phyloP scores from a whole-genome alignment of 2,329 filamentous ascomycete species.

The Capronia coronata region DNA sequence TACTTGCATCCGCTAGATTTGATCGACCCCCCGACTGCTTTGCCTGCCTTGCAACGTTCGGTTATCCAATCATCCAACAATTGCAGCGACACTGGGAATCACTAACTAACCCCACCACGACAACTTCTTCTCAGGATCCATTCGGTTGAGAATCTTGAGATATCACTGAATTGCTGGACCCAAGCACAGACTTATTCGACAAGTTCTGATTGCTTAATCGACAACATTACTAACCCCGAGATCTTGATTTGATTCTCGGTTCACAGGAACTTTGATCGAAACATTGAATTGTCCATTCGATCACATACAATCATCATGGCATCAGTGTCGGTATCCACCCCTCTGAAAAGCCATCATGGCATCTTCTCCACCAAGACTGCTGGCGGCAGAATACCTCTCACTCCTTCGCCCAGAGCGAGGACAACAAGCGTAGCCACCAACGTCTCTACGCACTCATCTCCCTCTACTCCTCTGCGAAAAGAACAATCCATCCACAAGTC shows the following conservation, averaged over 20 bases:
- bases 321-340: conserved; percentile 74
- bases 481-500: conserved; percentile 64
- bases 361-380: conserved; percentile 89
- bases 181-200: conserved; percentile 30
- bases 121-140: conserved; percentile 33
- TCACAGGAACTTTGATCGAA: conserved; percentile 36
- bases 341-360: conserved; percentile 88
- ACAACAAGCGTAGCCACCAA: conserved; percentile 42
- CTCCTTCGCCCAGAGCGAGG: conserved; percentile 73
- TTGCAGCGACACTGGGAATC: conserved; percentile 28
- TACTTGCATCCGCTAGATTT: conserved; percentile 29
- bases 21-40: conserved; percentile 35
- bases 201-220: conserved; percentile 34
- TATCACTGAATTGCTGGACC: conserved; percentile 32
- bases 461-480: conserved; percentile 65
- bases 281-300: conserved; percentile 47
- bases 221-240: conserved; percentile 32
- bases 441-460: conserved; percentile 57
- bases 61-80: conserved; percentile 34
- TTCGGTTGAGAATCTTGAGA: conserved; percentile 36
- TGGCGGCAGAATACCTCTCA: conserved; percentile 89
- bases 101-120: conserved; percentile 31
- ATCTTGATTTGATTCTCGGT: conserved; percentile 29
- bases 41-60: conserved; percentile 30
- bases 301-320: conserved; percentile 60